These are phyloP conservation scores for Dalbergia cochinchinensis DNA, from an alignment of 306 rosid genomes.

Conservation along the genomic window DNA sequence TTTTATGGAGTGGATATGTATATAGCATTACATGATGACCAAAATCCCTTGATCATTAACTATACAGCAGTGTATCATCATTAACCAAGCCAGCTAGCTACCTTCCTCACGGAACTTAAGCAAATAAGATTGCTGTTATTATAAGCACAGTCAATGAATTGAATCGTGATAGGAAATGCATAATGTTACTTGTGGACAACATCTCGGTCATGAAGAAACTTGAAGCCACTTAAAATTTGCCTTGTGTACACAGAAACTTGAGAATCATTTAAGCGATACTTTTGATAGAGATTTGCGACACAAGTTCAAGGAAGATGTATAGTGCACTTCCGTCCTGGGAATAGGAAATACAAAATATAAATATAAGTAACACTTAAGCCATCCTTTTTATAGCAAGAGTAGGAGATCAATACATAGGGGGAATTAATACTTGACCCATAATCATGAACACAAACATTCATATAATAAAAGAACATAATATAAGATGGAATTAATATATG, in stretches of 20 bases:
- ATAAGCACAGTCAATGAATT: constrained; percentile 6
- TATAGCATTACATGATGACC: not conserved
- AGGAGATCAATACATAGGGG: not conserved
- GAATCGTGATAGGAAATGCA: constrained; percentile 27
- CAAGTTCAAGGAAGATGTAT: no score
- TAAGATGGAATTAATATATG: constrained; percentile 32
- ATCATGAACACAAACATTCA: constrained; percentile 7
- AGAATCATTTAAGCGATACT: constrained; percentile 65
- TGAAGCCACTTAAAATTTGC: constrained; percentile 70
- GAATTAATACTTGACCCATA: no score
- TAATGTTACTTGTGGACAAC: constrained; percentile 70
- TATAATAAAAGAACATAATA: not conserved
- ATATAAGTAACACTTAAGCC: not conserved
- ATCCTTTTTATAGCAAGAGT: not conserved
- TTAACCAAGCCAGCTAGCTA: not conserved
- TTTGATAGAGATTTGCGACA: constrained; percentile 52
- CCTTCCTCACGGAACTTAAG: constrained; percentile 8
- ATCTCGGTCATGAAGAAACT: constrained; percentile 68
- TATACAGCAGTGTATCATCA: constrained; percentile 7
- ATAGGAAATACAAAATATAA: no score
- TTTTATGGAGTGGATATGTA: no score
- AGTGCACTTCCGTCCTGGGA: no score
- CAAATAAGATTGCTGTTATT: constrained; percentile 14
- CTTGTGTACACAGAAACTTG: constrained; percentile 73
- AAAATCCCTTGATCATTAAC: constrained; percentile 15